Base-by-base conservation (phyloP, 2,329 filamentous ascomycete species). In the Aspergillus bombycis region DNA sequence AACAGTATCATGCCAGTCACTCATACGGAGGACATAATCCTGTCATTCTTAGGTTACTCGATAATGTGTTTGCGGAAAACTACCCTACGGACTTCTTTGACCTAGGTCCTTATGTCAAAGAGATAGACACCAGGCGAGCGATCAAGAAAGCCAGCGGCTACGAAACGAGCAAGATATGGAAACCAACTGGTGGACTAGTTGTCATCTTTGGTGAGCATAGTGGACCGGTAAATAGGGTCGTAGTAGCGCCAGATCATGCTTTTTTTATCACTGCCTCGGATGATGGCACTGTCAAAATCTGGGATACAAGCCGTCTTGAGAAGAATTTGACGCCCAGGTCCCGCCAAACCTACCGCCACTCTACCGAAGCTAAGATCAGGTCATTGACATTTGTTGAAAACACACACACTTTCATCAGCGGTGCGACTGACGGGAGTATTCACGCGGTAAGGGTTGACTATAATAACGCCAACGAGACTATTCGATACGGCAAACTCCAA, bases 251-350 rank as follows among this genome's bases (percentile, higher is more conserved):
- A 0, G 95, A 99, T 73, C 94, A 99, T 75, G 82, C 89, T 5
- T 99, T 99, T 80, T 99, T 99, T 77, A 85, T 97, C 62, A 98
- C 95, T 0, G 94, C 89, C 8, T 94, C 94, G 11, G 92, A 97
- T 72, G 95, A 99, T 77, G 92, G 95, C 3, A 88, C 87, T 8
- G 92, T 97, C 62, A 96, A 92, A 73, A 86, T 99, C 6, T 99
- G 95, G 95, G 95, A 99, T 78, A 91, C 93, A 30, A 89, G 89
- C 30, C 87, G 95, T 28, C 84, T 99, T 8, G 95, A 99, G 78
- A 90, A 93, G 52, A 98, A 97, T 74, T 88, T 98, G 57, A 91
- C 92, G 0, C 91, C 96, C 71, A 88, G 93, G 50, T 93, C 95
- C 32, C 86, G 94, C 26, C 92, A 96, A 73, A 96, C 92, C 0